Base-by-base conservation (phyloP, 2,329 filamentous ascomycete genomes). In the Elsinoe arachidis region DNA sequence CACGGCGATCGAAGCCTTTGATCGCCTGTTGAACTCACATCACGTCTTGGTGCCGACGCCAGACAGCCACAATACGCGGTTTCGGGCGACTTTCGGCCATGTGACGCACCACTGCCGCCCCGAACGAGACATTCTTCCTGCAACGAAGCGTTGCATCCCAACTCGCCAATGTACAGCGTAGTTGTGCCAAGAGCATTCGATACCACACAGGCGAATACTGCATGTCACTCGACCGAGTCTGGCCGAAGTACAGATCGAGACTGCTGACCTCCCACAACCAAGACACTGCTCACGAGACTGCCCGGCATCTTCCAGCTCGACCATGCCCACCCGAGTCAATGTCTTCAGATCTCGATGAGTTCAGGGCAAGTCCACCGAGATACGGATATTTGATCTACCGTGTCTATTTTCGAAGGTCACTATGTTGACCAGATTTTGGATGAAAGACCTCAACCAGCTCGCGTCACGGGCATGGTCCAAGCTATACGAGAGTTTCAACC, bases 41-140 rank as follows among this genome's bases (percentile, higher is more conserved):
- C 15, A n/a, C 19, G 15, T 46, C 41, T 46, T 46, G 41, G 15
- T 23, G 46, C 9, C 23, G 7, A 19, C 11, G 12, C 21, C 14
- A 35, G 30, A 51, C 46, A 34, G 46, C 46, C 46, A 51, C 26
- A 51, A 51, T n/a, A 51, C 30, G 6, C 10, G 3, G 15, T 34
- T 19, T 51, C 46, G 46, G 46, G 46, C 46, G 46, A 51, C 26
- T 51, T 35, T 51, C 46, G 46, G 46, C 46, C 46, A 51, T 35
- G 30, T 26, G 23, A 35, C 26, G 44, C 23, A 10, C 26, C 26
- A 15, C 33, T 14, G n/a, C 30, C 5, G 21, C 46, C 5, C 11
- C 46, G 17, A 15, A 23, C 26, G 46, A 51, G 46, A 51, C 26
- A 11, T 23, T 51, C 19, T 9, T n/a, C 5, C 17, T 39, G 2